A percentile compares a stretch with the other conserved stretches of the same genome.
These are phyloP conservation scores for Eucalyptus melliodora DNA, from an alignment of 345 rosid species.

Conservation along the genomic window DNA sequence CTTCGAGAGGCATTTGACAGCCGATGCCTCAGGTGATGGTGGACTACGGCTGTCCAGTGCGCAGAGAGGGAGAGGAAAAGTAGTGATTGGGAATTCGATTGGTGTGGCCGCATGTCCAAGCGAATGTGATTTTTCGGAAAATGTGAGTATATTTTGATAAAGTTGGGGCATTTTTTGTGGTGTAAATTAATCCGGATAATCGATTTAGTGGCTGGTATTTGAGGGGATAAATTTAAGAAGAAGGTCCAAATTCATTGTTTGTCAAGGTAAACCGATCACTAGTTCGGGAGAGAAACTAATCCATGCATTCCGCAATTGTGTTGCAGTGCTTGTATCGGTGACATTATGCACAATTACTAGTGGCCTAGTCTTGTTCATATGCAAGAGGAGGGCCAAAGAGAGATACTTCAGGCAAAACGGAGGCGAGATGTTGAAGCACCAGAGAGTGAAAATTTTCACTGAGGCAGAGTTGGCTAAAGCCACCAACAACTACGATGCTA, in stretches of 20 bases:
- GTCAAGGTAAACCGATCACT: no score
- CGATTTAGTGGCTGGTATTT: not conserved
- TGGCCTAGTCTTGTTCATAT: not conserved
- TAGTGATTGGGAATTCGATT: no score
- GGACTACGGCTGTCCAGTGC: no score
- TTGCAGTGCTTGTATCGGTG: accelerated
- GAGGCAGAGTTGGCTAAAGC: not conserved
- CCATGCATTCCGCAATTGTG: not conserved
- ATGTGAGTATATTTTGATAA: no score
- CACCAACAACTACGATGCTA: not conserved
- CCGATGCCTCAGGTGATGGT: no score
- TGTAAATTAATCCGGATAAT: no score
- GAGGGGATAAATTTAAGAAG: accelerated
- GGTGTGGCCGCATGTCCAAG: no score
- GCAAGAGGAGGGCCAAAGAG: not conserved
- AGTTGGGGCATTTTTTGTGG: no score
- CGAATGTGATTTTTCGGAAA: no score
- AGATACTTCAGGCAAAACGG: not conserved
- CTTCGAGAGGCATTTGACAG: no score
- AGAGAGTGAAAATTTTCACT: not conserved
- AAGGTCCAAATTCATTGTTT: not conserved
- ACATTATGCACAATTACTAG: not conserved
- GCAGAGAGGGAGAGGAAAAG: no score
- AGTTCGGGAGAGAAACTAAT: not conserved
- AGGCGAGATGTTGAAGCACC: not conserved